Evolutionary conservation across 768 basidiomycete species (phyloP), one percentile per base, ranked within the genome.

Genomic region (Rubroboletus satanas): DNA sequence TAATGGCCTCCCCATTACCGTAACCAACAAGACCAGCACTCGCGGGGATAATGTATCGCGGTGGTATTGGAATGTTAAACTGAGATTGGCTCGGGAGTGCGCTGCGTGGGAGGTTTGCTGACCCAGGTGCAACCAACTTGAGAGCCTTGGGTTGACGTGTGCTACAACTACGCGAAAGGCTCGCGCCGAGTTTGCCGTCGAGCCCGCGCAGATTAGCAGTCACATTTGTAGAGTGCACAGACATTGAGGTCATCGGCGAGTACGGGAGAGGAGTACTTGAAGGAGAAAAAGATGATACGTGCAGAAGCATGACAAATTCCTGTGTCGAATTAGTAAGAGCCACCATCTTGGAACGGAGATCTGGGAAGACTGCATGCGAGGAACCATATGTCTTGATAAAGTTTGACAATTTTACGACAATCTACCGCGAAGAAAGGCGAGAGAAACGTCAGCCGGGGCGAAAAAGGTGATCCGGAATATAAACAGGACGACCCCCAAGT

Each of bases 291-390:
- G 88, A 90, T 7, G 93, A 92, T 45, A 93, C 87, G 64, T 92
- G 90, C 17, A 95, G 75, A 45, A 96, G 76, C 60, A 92, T 90
- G 46, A 90, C 85, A 62, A 93, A 88, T 68, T 91, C 91, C 70
- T 95, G 86, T 11, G 93, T 92, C 12, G 86, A 81, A 62, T 90
- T 88, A 21, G 87, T 90, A 53, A 97, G 78, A 58, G 82, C 81
- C 38, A 86, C 81, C 75, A 93, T 84, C 64, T 85, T 83, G 51
- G 75, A 79, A 55, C 89, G 82, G 41, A 95, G 75, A 33, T 77
- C 70, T 5, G 82, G 71, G 15, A 83, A 80, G 46, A 85, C 80
- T n/a, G 80, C 76, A 55, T 81, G 76, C 17, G 75, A 72, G 23
- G 76, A 75, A 48, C 83, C 83, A 58, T 83, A 75, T 12, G 77